These are phyloP conservation scores for Prorocentrum cordatum DNA, from an alignment of 169 alveolate species.

Conservation along the genomic window DNA sequence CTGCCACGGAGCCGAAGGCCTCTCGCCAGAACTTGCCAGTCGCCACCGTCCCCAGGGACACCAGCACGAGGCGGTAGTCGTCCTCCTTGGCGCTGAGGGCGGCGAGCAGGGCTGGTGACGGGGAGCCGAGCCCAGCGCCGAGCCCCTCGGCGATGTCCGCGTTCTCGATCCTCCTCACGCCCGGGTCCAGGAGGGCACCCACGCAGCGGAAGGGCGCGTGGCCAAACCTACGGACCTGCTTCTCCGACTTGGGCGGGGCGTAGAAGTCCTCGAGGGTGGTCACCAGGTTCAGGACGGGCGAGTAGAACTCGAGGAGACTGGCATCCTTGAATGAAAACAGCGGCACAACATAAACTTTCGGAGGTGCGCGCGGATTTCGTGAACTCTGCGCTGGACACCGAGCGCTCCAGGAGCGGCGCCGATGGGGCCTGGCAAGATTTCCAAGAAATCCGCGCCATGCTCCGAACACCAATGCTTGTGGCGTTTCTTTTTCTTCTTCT, in stretches of 20 bases:
- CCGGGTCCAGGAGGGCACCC: slow-evolving; percentile 14
- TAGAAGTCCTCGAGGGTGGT: slow-evolving; percentile 3
- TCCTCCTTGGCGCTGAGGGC: no score
- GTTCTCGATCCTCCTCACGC: neutral
- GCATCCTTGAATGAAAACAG: no score
- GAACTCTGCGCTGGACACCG: no score
- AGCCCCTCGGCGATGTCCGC: neutral
- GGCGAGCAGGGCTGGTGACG: neutral
- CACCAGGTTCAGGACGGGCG: slow-evolving; percentile 12
- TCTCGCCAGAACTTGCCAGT: slow-evolving; percentile 3
- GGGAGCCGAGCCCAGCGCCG: neutral
- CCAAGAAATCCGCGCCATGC: no score
- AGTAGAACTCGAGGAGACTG: slow-evolving; percentile 25
- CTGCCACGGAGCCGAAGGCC: slow-evolving; percentile 3
- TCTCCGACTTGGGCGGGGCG: neutral
- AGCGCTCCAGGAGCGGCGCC: no score
- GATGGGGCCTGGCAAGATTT: no score
- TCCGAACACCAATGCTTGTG: no score
- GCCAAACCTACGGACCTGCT: slow-evolving; percentile 19
- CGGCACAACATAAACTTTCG: no score
- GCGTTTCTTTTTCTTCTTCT: no score
- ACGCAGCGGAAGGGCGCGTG: slow-evolving; percentile 18
- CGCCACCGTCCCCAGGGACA: slow-evolving; percentile 53
- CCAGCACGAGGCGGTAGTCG: neutral
- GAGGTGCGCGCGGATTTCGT: no score